Percentiles rank a stretch among this genome's conserved stretches.
These are phyloP conservation scores for Podospora tetraspora DNA, from an alignment of 495 filamentous ascomycete genomes.

Conservation along the genomic window DNA sequence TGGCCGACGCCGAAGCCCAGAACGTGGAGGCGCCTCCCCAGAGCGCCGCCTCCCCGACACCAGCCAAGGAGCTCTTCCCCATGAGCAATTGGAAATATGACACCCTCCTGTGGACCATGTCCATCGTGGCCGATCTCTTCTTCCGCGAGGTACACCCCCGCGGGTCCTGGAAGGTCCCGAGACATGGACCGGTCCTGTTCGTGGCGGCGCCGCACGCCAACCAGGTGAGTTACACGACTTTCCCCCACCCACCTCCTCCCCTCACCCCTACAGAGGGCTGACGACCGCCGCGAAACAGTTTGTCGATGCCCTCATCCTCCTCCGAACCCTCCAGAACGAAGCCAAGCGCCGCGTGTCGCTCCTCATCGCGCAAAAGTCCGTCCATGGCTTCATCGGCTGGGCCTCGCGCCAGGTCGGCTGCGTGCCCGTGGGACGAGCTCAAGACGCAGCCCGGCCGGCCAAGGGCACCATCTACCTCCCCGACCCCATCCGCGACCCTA, in stretches of 20 bases:
- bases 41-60: slow-evolving; percentile 21
- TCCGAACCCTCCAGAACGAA: slow-evolving; percentile 80
- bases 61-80: slow-evolving; percentile 55
- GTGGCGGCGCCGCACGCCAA: slow-evolving; percentile 99
- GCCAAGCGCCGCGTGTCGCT: slow-evolving; percentile 83
- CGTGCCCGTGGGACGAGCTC: slow-evolving; percentile 81
- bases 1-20: slow-evolving; percentile 17
- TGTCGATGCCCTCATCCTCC: slow-evolving; percentile 89
- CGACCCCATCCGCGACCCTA: slow-evolving; percentile 76
- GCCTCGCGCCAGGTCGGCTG: slow-evolving; percentile 73
- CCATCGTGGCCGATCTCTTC: slow-evolving; percentile 86
- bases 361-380: slow-evolving; percentile 91
- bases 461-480: slow-evolving; percentile 84
- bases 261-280: slow-evolving; percentile 1
- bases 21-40: slow-evolving; percentile 18
- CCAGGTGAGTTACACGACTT: slow-evolving; percentile 55
- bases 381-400: slow-evolving; percentile 82
- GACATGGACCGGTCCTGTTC: slow-evolving; percentile 82
- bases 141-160: slow-evolving; percentile 96
- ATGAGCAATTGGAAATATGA: slow-evolving; percentile 77
- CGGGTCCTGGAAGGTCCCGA: slow-evolving; percentile 87
- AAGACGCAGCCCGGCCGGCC: slow-evolving; percentile 79
- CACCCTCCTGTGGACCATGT: slow-evolving; percentile 73
- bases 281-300: slow-evolving; percentile 51
- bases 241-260: not conserved